A percentile compares a stretch with the other conserved stretches of the same genome.
These are phyloP conservation scores for Glycine latifolia DNA, from an alignment of 306 rosid species.

Conservation along the genomic window DNA sequence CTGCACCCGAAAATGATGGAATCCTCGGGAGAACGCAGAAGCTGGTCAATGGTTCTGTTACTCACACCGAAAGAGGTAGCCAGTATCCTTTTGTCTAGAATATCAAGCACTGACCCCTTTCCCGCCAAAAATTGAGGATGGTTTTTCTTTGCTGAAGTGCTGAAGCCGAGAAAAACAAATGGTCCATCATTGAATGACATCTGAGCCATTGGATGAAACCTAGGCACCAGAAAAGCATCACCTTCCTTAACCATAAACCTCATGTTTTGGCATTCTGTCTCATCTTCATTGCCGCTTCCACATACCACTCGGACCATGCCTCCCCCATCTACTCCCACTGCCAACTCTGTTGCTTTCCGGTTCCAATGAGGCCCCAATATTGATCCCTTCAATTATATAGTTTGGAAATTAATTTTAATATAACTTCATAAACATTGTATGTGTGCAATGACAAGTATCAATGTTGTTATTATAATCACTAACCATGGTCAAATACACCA, in stretches of 20 bases:
- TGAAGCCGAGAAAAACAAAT: slow-evolving; percentile 81
- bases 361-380: slow-evolving; percentile 98
- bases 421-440: neutral
- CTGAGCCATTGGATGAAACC: slow-evolving; percentile 91
- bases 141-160: slow-evolving; percentile 59
- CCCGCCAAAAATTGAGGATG: slow-evolving; percentile 82
- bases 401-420: neutral
- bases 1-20: slow-evolving; percentile 69
- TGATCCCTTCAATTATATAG: slow-evolving; percentile 60
- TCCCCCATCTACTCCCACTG: slow-evolving; percentile 64
- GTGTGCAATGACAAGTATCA: neutral
- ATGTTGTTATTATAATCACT: slow-evolving; percentile 28
- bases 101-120: slow-evolving; percentile 61
- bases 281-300: slow-evolving; percentile 52
- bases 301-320: slow-evolving; percentile 80
- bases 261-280: slow-evolving; percentile 55
- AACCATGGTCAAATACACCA: slow-evolving; percentile 82
- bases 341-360: slow-evolving; percentile 75
- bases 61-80: slow-evolving; percentile 73
- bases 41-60: slow-evolving; percentile 53
- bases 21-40: slow-evolving; percentile 56
- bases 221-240: slow-evolving; percentile 76
- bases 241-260: slow-evolving; percentile 77
- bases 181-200: slow-evolving; percentile 74
- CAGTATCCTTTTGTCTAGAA: slow-evolving; percentile 60